Evolutionary conservation across 805 yeast genomes (phyloP).

Genomic region (Schwanniomyces pseudopolymorphus): DNA sequence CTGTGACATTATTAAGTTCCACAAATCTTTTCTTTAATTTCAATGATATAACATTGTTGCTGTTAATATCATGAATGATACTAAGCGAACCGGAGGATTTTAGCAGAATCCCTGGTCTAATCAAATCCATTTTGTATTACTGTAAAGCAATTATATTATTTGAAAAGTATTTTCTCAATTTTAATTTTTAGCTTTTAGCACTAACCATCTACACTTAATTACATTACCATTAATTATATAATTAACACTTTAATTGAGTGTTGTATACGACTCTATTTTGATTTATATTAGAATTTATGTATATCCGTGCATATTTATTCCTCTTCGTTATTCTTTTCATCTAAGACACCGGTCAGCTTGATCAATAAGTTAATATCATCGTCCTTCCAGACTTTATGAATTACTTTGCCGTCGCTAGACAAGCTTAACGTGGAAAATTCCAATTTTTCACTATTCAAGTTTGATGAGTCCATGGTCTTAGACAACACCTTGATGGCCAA

Average conservation of each 20-base stretch:
- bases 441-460: constrained; percentile 83
- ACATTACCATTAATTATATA: neutral
- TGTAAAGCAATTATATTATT: neutral
- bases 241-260: neutral
- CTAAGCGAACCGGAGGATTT: constrained; percentile 6
- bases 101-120: constrained; percentile 6
- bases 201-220: neutral
- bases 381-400: constrained; percentile 78
- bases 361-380: constrained; percentile 72
- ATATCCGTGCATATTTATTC: constrained; percentile 15
- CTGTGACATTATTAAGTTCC: constrained; percentile 15
- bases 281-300: constrained; percentile 1
- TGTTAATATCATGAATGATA: constrained; percentile 18
- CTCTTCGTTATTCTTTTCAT: constrained; percentile 29
- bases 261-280: neutral
- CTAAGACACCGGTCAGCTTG: constrained; percentile 68
- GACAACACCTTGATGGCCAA: constrained; percentile 88
- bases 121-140: constrained; percentile 12
- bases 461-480: constrained; percentile 89
- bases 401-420: constrained; percentile 52
- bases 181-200: neutral
- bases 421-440: constrained; percentile 81
- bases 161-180: neutral
- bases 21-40: constrained; percentile 20
- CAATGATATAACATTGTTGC: constrained; percentile 31